These are phyloP conservation scores for Ustulina deusta DNA, from an alignment of 2,329 filamentous ascomycete species.

Conservation along the genomic window DNA sequence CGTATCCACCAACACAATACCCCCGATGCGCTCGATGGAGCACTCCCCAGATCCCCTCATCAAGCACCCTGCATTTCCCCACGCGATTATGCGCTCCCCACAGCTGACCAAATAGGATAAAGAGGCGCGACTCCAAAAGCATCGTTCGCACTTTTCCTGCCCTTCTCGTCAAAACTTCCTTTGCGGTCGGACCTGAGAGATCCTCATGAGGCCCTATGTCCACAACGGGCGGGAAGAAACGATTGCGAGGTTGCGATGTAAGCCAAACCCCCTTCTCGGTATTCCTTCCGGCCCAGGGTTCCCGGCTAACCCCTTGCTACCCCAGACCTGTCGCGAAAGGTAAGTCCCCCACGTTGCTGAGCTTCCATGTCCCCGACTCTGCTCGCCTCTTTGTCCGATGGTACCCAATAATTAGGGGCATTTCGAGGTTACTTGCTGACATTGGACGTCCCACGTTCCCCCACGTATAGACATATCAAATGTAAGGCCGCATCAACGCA, in stretches of 20 bases:
- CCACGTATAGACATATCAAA: conserved; percentile 12
- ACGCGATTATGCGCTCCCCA: background rate
- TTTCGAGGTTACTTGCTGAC: background rate
- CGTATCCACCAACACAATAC: background rate
- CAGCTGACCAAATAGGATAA: conserved; percentile 16
- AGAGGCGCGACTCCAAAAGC: conserved; percentile 7
- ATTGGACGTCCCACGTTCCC: background rate
- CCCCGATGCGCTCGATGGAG: background rate
- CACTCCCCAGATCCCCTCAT: conserved; percentile 13
- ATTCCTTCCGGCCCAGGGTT: background rate
- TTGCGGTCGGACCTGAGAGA: background rate
- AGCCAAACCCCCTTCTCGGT: background rate
- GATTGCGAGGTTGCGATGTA: conserved; percentile 17
- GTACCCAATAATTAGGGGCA: background rate
- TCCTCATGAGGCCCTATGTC: conserved; percentile 4
- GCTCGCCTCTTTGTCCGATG: background rate
- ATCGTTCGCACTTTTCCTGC: conserved; percentile 7
- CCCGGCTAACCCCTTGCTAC: background rate
- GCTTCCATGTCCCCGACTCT: background rate
- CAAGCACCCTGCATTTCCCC: conserved; percentile 4
- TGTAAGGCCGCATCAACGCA: background rate
- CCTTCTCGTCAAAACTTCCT: conserved; percentile 5
- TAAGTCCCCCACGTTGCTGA: background rate
- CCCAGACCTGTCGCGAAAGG: conserved; percentile 18
- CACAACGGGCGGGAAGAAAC: background rate